phyloP scores from a whole-genome alignment of 2,329 filamentous ascomycete species.

The Cordyceps tenuipes region DNA sequence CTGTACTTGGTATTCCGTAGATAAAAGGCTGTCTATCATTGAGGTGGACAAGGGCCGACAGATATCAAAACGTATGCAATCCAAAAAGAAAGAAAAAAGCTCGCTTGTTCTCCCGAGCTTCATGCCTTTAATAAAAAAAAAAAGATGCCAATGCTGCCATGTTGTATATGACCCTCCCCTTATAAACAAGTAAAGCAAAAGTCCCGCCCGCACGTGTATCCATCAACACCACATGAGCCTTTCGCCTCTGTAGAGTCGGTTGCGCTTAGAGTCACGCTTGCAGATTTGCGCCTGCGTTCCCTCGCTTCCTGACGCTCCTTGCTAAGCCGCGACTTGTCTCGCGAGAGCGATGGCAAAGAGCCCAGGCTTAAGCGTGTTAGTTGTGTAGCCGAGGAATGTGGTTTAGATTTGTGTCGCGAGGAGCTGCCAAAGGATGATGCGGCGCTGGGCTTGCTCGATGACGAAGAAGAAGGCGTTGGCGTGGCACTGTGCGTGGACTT shows the following conservation, averaged over 20 bases:
- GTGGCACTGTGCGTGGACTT: not conserved
- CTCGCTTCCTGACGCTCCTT: conserved; percentile 6
- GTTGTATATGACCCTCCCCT: not conserved
- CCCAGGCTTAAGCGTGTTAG: conserved; percentile 2
- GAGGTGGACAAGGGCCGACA: not conserved
- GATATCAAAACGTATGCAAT: conserved; percentile 3
- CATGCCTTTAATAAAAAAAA: not conserved
- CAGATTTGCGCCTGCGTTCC: conserved; percentile 5
- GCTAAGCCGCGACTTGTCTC: not conserved
- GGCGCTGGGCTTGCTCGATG: not conserved
- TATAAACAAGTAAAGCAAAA: conserved; percentile 53
- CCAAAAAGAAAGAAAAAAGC: not conserved
- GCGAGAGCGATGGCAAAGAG: conserved; percentile 1
- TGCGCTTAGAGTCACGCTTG: not conserved
- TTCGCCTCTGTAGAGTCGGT: conserved; percentile 26
- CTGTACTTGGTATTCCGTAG: not conserved
- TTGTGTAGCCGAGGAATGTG: not conserved
- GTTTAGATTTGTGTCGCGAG: not conserved
- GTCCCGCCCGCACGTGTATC: conserved; percentile 46
- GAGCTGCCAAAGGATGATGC: not conserved
- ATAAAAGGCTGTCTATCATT: not conserved
- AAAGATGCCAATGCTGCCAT: not conserved
- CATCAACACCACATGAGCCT: conserved; percentile 45
- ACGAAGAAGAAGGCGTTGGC: not conserved
- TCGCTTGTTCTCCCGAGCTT: not conserved